Evolutionary conservation across 2,329 filamentous ascomycete species (phyloP), one percentile per base, ranked within the genome.

Genomic region (Cadophora malorum): DNA sequence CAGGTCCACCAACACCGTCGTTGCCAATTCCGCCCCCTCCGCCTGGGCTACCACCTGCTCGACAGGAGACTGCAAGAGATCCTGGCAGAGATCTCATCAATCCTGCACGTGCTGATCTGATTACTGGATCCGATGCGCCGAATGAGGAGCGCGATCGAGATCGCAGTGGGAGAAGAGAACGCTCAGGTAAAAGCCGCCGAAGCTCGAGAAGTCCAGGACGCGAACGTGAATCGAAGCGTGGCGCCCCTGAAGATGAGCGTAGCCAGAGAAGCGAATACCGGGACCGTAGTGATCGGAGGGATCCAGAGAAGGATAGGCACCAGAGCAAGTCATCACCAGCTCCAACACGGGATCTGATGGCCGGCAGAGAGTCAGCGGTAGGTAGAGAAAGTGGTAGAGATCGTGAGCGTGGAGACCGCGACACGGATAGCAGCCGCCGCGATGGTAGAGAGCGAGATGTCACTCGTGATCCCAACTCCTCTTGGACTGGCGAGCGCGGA

Each of bases 1-100:
- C 85, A 83, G 28, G 83, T 83, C 23, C 79, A 80, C 23, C 79
- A 79, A 59, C 85, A 0, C 86, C 88, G 4, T 79, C 88, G 2
- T 84, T 84, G 0, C 85, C 86, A 25, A 23, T 58, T 10, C 84
- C 83, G 21, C 85, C 86, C 0, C 60, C 80, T 80, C 58, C 80
- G 78, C 21, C 69, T 16, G 70, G 67, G 38, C 71, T 69, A 63
- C 64, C 69, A n/a, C 70, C 71, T 2, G n/a, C 61, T 33, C 47
- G 63, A 53, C 28, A 49, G n/a, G 70, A 67, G 31, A 14, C 63
- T 45, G 28, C 33, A n/a, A 72, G 70, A 59, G 74, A 77, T 53
- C 19, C 58, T 28, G 67, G 63, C 7, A 67, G 71, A 70, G 74
- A 75, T 38, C 33, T 73, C 8, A 66, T 76, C 5, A 76, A 76